phyloP scores from a whole-genome alignment of 2,329 filamentous ascomycete genomes.

The Penicillium sp. region DNA sequence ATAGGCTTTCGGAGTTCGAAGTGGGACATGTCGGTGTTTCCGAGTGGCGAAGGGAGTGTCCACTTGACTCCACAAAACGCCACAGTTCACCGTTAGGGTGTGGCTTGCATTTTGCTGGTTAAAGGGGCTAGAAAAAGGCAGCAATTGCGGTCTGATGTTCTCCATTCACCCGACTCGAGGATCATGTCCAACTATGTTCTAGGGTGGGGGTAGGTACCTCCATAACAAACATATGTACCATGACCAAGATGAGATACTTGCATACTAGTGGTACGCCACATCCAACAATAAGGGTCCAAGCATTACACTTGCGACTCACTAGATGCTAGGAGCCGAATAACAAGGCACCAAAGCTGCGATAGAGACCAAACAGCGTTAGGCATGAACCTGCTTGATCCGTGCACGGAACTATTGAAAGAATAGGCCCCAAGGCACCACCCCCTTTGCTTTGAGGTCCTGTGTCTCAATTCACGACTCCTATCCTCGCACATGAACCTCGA shows the following conservation, averaged over 20 bases:
- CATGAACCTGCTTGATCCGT: slow-evolving; percentile 20
- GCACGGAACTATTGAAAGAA: slow-evolving; percentile 26
- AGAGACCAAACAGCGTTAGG: not conserved
- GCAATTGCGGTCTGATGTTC: slow-evolving; percentile 17
- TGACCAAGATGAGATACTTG: slow-evolving; percentile 1
- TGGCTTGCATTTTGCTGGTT: slow-evolving; percentile 18
- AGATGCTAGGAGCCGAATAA: slow-evolving; percentile 1
- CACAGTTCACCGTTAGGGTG: slow-evolving; percentile 23
- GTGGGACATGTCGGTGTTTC: slow-evolving; percentile 17
- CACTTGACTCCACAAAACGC: slow-evolving; percentile 14
- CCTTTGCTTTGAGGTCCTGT: not conserved
- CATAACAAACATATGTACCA: not conserved
- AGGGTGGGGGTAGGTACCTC: not conserved
- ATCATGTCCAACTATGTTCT: not conserved
- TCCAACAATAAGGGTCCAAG: not conserved
- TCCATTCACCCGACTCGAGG: slow-evolving; percentile 4
- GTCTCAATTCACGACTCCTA: not conserved
- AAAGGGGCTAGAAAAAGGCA: slow-evolving; percentile 2
- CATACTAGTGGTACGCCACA: slow-evolving; percentile 6
- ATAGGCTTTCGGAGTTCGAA: not conserved
- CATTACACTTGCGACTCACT: slow-evolving; percentile 14
- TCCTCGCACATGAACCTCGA: slow-evolving; percentile 19
- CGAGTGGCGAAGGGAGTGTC: slow-evolving; percentile 14
- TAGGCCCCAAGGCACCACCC: not conserved
- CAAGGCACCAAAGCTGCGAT: not conserved